Evolutionary conservation across 2,329 filamentous ascomycete genomes (phyloP), one percentile per base, ranked within the genome.

Genomic region (Passalora sequoiae): DNA sequence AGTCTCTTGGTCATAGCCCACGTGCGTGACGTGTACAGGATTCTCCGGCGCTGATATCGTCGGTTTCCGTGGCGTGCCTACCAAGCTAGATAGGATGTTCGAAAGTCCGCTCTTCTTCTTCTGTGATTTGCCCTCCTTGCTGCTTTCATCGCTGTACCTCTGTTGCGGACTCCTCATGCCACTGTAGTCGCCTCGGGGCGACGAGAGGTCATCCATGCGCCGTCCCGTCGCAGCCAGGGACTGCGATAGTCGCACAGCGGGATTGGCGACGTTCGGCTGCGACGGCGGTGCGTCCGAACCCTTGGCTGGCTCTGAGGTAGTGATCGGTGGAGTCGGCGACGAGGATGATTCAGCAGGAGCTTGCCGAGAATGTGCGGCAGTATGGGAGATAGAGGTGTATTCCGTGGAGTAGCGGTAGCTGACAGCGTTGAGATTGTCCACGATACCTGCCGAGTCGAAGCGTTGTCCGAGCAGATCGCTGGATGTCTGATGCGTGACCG

Each of bases 31-130:
- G 69, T 97, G 92, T 47, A 97, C 89, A 37, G 92, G 92, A 60
- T 98, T 97, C 67, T 95, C 89, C 42, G 92, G 92, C 27, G 89
- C 87, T n/a, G 92, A 97, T 59, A 98, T 98, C 66, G 91, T 81
- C 35, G 92, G 88, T 53, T 89, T 87, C 67, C 89, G 86, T 40
- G 86, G 89, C 25, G 89, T 91, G 54, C 86, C 85, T 46, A 94
- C 81, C 62, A 82, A 72, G 63, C 83, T 91, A 65, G 83, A 91
- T 73, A 95, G 82, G 60, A 94, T 89, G 55, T 83, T 86, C 12
- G 86, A 89, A 62, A 95, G 88, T 46, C 86, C 88, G 39, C 85
- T 86, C 72, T 94, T 94, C 71, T 94, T 94, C 60, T 86, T 78
- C 17, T 15, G 12, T n/a, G 73, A 70, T 60, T 80, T 84, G 43